Evolutionary conservation across 495 filamentous ascomycete genomes (phyloP), one percentile per base, ranked within the genome.

Genomic region (Darksidea phi): DNA sequence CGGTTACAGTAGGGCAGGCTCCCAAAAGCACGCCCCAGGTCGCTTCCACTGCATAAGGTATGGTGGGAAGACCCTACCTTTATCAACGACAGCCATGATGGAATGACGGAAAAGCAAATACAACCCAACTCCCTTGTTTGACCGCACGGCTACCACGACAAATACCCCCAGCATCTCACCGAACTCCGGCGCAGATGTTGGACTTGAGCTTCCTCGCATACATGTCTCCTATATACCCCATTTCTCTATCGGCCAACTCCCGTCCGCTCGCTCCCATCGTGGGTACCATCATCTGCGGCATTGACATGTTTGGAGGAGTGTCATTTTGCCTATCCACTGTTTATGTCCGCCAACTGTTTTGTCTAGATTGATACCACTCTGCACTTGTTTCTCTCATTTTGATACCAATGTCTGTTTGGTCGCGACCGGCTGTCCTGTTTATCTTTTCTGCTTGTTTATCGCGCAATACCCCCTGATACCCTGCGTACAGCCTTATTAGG

Each of bases 31-130:
- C 68, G 18, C 47, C 70, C 11, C 24, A 74, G 53, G 76, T 78
- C 51, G 63, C 75, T 58, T 69, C 77, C 20, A 70, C 78, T 46
- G 75, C 76, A 51, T 81, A 77, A 72, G 66, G 66, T 66, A 42
- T 64, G 66, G 66, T 66, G 62, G 66, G 62, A 69, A 57, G 61
- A 68, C 45, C 66, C 66, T 18, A 58, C 57, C 15, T 56, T 60
- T 49, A 28, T 66, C 53, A 36, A 69, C 58, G 66, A 69, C 53
- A 61, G 58, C 58, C 61, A 69, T 58, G 66, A 69, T 32, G 66
- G 62, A 63, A 69, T 69, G 62, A 65, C 62, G 66, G 66, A 61
- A 63, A 68, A 67, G 60, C 63, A 58, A 67, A 62, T 61, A 56
- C 54, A 66, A 38, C 57, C 53, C 61, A 57, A 42, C 57, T 61